Evolutionary conservation across 1,284 basidiomycete species (phyloP), one percentile per base, ranked within the genome.

Genomic region (Ceratobasidium papillatum): DNA sequence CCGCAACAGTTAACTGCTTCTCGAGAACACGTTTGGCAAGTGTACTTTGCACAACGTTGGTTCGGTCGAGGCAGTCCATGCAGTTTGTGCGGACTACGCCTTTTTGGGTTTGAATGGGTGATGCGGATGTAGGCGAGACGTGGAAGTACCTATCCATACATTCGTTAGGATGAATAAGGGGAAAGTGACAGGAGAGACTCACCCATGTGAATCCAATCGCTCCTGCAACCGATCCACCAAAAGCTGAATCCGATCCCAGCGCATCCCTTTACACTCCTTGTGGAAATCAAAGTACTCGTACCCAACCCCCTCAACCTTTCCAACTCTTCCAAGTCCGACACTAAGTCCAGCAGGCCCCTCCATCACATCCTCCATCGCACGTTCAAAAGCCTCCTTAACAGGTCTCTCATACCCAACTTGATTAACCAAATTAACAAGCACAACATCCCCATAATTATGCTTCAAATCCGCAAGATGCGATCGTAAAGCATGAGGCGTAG

Each of bases 221-320:
- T 91, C 88, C 77, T 92, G 86, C 47, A 99, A 83, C 71, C 87
- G 86, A 75, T 95, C 93, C 51, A 98, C 87, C 51, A 99, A 87
- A 19, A 94, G 83, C 77, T 89, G 90, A 78, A 99, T 94, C 63
- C 95, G 89, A 80, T 99, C 95, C 89, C 96, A 99, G 74, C 94
- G 91, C 92, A 99, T 94, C 49, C 94, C 89, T 81, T 91, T 94
- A 86, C 97, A 99, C 83, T 99, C 96, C 78, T 90, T 91, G 83
- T 99, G 97, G 86, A 99, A 99, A 82, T 99, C 98, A 81, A 98
- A 99, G 85, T 99, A 98, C 77, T 94, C 87, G 81, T 99, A 99
- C 80, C 90, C 90, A 66, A 95, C 90, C 62, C 89, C 85, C 27
- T 76, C 69, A 7, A 62, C 47, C 43, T 64, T 65, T 7, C 43